Percentiles rank a stretch among this genome's conserved stretches.
phyloP scores from a whole-genome alignment of 163 green algal genomes.

The Scenedesmus sp. region DNA sequence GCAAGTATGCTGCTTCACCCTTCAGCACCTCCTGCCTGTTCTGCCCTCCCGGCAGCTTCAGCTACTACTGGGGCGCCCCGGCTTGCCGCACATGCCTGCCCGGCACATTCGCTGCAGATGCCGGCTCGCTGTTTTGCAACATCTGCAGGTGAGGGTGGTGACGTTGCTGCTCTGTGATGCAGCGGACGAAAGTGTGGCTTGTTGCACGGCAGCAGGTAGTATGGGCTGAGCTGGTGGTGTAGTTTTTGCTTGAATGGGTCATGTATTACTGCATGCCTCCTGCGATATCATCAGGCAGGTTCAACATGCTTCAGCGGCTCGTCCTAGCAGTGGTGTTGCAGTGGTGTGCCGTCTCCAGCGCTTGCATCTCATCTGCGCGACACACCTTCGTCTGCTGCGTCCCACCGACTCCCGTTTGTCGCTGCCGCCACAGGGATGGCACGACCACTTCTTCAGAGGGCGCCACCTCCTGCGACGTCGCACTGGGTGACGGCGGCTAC shows the following conservation, averaged over 20 bases:
- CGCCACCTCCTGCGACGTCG: slow-evolving; percentile 42
- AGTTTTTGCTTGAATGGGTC: neutral
- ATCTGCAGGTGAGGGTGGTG: slow-evolving; percentile 38
- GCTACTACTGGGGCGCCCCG: slow-evolving; percentile 52
- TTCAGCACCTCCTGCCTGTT: slow-evolving; percentile 46
- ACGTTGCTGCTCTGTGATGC: neutral
- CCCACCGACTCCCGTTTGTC: neutral
- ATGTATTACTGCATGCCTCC: too few species aligned
- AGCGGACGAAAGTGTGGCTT: neutral
- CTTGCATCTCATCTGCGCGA: too few species aligned
- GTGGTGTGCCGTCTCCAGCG: too few species aligned
- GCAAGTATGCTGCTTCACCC: slow-evolving; percentile 45
- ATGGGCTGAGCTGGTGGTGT: neutral
- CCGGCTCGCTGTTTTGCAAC: slow-evolving; percentile 52
- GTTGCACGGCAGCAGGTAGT: neutral
- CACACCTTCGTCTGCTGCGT: neutral
- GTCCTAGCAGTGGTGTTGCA: too few species aligned
- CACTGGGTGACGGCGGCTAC: neutral
- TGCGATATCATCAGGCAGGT: too few species aligned
- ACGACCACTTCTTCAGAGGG: slow-evolving; percentile 42
- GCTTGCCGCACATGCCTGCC: slow-evolving; percentile 53
- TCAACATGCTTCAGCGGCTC: too few species aligned
- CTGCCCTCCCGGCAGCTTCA: slow-evolving; percentile 54
- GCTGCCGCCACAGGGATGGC: slow-evolving; percentile 18
- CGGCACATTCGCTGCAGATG: slow-evolving; percentile 42